These are phyloP conservation scores for Citrullus colocynthis DNA, from an alignment of 306 rosid species.

Conservation along the genomic window DNA sequence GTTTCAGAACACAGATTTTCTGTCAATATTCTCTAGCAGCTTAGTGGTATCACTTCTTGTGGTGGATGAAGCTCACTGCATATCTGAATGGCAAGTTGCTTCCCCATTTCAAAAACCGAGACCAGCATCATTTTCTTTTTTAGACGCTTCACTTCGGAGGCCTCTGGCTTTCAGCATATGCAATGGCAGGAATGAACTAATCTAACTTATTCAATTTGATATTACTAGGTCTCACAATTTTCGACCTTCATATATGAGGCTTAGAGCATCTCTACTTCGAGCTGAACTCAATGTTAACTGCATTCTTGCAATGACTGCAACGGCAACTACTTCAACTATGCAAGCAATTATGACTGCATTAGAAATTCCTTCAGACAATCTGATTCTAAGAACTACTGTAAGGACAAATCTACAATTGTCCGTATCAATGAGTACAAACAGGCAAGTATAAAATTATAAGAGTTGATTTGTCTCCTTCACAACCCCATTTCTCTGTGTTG, in stretches of 20 bases:
- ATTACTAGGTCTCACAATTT: constrained; percentile 83
- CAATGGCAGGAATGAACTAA: not conserved
- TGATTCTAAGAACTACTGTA: constrained; percentile 45
- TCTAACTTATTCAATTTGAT: constrained; percentile 1
- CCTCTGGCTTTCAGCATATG: constrained; percentile 5
- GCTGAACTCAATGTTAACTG: constrained; percentile 48
- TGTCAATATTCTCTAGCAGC: constrained; percentile 44
- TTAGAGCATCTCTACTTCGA: constrained; percentile 67
- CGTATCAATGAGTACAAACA: constrained; percentile 50
- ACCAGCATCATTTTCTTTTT: constrained; percentile 4
- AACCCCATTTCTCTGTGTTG: not conserved
- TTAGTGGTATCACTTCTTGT: constrained; percentile 57
- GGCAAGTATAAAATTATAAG: constrained; percentile 38
- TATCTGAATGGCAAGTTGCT: constrained; percentile 79
- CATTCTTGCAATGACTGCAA: constrained; percentile 94
- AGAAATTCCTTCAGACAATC: constrained; percentile 58
- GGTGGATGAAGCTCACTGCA: constrained; percentile 92
- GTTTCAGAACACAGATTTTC: constrained; percentile 64
- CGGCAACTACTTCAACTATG: constrained; percentile 78
- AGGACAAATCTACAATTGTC: constrained; percentile 65
- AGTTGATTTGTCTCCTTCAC: constrained; percentile 1
- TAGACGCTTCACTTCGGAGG: not conserved
- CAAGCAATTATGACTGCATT: constrained; percentile 66
- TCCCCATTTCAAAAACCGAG: not conserved
- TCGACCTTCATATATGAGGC: constrained; percentile 88